phyloP scores from a whole-genome alignment of 768 basidiomycete genomes.

The Favolaschia claudopus region DNA sequence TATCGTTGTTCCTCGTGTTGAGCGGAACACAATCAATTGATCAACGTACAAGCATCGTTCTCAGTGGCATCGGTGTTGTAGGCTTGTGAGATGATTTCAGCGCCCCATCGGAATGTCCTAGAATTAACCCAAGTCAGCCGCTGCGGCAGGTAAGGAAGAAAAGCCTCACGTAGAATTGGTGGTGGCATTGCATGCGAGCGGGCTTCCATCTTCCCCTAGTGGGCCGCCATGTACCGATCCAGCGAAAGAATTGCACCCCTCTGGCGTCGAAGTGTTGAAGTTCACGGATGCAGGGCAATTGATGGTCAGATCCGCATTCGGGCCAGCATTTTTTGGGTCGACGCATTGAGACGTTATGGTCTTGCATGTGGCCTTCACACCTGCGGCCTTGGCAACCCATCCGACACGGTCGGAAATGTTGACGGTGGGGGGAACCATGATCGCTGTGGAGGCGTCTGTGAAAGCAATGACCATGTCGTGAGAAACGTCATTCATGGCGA shows the following conservation, averaged over 20 bases:
- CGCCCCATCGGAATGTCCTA: background rate
- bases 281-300: background rate
- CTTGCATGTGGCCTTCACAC: no score
- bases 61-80: background rate
- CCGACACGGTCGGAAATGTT: no score
- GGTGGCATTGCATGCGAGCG: background rate
- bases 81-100: background rate
- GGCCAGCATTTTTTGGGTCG: background rate
- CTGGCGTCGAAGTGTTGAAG: background rate
- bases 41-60: background rate
- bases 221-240: background rate
- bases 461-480: background rate
- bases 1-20: no score
- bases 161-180: background rate
- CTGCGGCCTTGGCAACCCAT: no score
- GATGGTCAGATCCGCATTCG: background rate
- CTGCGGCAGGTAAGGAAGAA: background rate
- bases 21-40: background rate
- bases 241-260: background rate
- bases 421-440: slow-evolving; percentile 17
- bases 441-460: slow-evolving; percentile 13
- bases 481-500: slow-evolving; percentile 7
- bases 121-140: no score
- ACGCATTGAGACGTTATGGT: no score
- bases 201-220: background rate